These are phyloP conservation scores for Solanum paucissectum DNA, from an alignment of 257 asterid genomes.

Conservation along the genomic window DNA sequence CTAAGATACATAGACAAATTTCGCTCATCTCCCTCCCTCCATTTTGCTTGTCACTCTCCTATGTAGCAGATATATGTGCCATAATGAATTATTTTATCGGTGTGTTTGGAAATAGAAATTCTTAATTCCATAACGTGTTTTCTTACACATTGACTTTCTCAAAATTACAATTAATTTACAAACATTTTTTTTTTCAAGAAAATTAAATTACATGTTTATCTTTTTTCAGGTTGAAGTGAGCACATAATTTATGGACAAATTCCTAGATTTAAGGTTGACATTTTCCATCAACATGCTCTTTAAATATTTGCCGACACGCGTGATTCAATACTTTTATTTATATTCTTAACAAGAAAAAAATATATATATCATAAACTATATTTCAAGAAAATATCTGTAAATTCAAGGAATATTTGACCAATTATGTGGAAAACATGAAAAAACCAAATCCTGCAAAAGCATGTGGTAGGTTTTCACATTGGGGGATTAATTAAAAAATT, in stretches of 20 bases:
- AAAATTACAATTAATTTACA: too few species aligned
- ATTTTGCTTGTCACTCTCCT: too few species aligned
- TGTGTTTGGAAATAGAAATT: too few species aligned
- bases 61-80: too few species aligned
- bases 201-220: too few species aligned
- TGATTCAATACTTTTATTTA: not conserved
- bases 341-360: not conserved
- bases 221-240: not conserved
- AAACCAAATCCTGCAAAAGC: not conserved
- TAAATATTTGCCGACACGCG: not conserved
- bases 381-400: not conserved
- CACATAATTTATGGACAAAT: not conserved
- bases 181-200: not conserved
- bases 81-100: too few species aligned
- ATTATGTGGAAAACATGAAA: not conserved
- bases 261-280: constrained; percentile 2
- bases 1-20: too few species aligned
- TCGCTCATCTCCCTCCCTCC: too few species aligned
- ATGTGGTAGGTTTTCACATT: not conserved
- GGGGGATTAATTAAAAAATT: not conserved
- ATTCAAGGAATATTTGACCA: not conserved
- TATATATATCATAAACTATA: not conserved
- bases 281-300: not conserved
- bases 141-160: not conserved
- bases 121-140: too few species aligned